phyloP scores from a whole-genome alignment of 441 rosid species.

The Erodium chrysanthum region DNA sequence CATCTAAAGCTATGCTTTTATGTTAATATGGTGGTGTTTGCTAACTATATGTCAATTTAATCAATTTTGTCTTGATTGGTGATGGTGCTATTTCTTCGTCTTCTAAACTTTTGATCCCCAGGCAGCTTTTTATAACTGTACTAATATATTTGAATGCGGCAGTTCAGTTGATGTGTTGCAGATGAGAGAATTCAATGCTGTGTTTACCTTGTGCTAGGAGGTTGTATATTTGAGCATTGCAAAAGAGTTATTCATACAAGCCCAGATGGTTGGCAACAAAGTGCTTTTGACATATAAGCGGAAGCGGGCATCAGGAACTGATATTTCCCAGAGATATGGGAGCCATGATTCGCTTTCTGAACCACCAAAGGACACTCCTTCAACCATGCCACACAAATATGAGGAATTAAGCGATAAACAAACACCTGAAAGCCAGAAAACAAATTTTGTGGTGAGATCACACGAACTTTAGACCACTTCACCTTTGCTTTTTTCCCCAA shows the following conservation, averaged over 20 bases:
- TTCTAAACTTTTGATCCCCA: not conserved
- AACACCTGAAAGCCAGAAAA: slow-evolving; percentile 19
- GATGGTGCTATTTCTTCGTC: not conserved
- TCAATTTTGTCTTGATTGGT: not conserved
- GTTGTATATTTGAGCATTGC: slow-evolving; percentile 10
- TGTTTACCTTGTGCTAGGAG: not conserved
- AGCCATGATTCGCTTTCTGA: slow-evolving; percentile 19
- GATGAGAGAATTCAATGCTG: slow-evolving; percentile 7
- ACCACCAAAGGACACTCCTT: slow-evolving; percentile 10
- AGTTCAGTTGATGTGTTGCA: not conserved
- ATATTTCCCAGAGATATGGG: slow-evolving; percentile 16
- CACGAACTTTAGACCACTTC: slow-evolving; percentile 6
- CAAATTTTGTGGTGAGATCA: slow-evolving; percentile 24
- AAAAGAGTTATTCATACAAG: slow-evolving; percentile 11
- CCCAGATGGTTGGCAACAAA: slow-evolving; percentile 28
- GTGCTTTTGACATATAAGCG: slow-evolving; percentile 34
- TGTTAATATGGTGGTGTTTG: not conserved
- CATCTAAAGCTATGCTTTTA: not conserved
- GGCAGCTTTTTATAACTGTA: not conserved
- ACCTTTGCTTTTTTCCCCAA: not conserved
- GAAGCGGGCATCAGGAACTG: slow-evolving; percentile 22
- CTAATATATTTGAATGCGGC: not conserved
- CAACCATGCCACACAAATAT: not conserved
- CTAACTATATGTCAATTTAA: not conserved
- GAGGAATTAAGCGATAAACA: slow-evolving; percentile 8